Conservation (phyloP, 805 yeast species). For the Yamadazyma takamatsuzukensis region DNA sequence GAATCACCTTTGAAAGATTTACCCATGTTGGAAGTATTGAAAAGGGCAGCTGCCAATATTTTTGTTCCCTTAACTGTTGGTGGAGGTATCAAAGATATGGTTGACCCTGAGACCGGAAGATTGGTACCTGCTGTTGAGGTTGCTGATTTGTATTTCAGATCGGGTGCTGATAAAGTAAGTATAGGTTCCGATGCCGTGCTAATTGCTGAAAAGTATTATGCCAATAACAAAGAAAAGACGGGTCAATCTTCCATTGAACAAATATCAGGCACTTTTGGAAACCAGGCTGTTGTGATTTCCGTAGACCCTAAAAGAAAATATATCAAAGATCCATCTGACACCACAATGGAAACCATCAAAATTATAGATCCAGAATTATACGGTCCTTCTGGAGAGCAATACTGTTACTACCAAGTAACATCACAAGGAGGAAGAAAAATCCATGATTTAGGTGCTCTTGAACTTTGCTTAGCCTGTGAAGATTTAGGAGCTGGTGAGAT, state of each 20-base stretch:
- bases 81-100: slow-evolving; percentile 92
- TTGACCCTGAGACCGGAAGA: slow-evolving; percentile 76
- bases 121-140: slow-evolving; percentile 81
- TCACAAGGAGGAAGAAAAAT: slow-evolving; percentile 93
- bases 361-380: slow-evolving; percentile 45
- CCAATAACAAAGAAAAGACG: slow-evolving; percentile 49
- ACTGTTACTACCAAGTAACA: slow-evolving; percentile 93
- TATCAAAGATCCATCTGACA: slow-evolving; percentile 56
- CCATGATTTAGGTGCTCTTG: slow-evolving; percentile 85
- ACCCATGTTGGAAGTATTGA: slow-evolving; percentile 92
- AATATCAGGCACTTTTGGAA: slow-evolving; percentile 87
- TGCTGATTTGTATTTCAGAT: slow-evolving; percentile 85
- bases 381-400: slow-evolving; percentile 88
- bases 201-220: slow-evolving; percentile 82
- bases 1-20: slow-evolving; percentile 89
- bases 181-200: slow-evolving; percentile 96
- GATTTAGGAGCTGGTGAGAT: slow-evolving; percentile 96
- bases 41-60: slow-evolving; percentile 77
- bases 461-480: slow-evolving; percentile 85
- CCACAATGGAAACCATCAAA: slow-evolving; percentile 60
- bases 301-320: slow-evolving; percentile 95
- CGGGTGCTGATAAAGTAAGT: slow-evolving; percentile 98
- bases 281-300: slow-evolving; percentile 95
- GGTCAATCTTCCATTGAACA: slow-evolving; percentile 92
- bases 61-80: slow-evolving; percentile 98